A percentile compares a stretch with the other conserved stretches of the same genome.
phyloP scores from a whole-genome alignment of 768 basidiomycete genomes.

The Tremella yokohamensis region DNA sequence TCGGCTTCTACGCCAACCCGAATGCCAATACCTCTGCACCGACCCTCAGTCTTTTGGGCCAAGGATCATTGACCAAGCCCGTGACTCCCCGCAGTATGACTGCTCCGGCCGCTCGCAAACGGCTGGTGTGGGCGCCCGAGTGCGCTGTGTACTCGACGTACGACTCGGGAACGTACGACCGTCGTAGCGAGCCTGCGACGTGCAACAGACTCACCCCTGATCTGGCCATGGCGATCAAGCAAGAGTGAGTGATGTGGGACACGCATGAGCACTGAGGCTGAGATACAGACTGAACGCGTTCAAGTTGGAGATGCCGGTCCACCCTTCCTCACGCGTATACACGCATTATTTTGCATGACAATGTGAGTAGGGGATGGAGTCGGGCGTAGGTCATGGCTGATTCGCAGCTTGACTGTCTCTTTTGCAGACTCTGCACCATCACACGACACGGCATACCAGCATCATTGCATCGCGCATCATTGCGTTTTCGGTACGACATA shows the following conservation, averaged over 20 bases:
- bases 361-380: no score
- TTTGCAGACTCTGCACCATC: not conserved
- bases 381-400: not conserved
- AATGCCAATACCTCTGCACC: slow-evolving; percentile 84
- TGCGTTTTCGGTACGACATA: not conserved
- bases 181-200: slow-evolving; percentile 91
- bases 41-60: slow-evolving; percentile 60
- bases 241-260: slow-evolving; percentile 34
- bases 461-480: not conserved
- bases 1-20: slow-evolving; percentile 65
- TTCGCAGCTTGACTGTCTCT: not conserved
- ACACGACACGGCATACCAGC: not conserved
- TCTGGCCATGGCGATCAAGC: slow-evolving; percentile 90
- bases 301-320: slow-evolving; percentile 99
- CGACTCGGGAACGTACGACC: slow-evolving; percentile 81
- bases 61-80: slow-evolving; percentile 43
- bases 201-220: slow-evolving; percentile 94
- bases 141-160: slow-evolving; percentile 97
- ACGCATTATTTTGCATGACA: slow-evolving; percentile 47
- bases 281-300: slow-evolving; percentile 71
- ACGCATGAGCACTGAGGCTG: not conserved
- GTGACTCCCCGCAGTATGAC: slow-evolving; percentile 61
- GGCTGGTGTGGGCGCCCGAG: slow-evolving; percentile 83
- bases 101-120: slow-evolving; percentile 58
- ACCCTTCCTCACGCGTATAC: slow-evolving; percentile 83